Conservation (phyloP, 106 monocot species). For the Agapanthus africanus region DNA sequence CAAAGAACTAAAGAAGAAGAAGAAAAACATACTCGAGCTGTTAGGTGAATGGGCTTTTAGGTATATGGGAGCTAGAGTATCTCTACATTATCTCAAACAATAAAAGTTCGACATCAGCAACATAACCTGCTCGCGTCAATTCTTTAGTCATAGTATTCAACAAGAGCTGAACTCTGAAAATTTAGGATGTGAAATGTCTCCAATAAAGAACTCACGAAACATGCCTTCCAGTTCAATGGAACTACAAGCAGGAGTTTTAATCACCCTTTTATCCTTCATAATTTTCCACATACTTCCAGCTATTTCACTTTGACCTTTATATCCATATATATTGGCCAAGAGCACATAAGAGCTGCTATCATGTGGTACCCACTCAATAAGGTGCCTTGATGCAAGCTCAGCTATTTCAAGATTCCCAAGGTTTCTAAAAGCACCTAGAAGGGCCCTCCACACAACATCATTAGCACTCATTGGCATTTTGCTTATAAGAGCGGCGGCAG, state of each 20-base stretch:
- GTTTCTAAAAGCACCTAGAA: slow-evolving; percentile 45
- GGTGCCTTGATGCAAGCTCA: slow-evolving; percentile 32
- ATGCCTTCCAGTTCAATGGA: slow-evolving; percentile 36
- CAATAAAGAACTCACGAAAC: slow-evolving; percentile 30
- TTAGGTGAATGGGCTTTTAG: not conserved
- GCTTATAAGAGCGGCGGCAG: slow-evolving; percentile 23
- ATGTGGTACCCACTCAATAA: slow-evolving; percentile 31
- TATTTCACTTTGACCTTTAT: slow-evolving; percentile 25
- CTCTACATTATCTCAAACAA: not conserved
- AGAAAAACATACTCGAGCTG: not conserved
- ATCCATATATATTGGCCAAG: slow-evolving; percentile 44
- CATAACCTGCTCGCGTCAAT: slow-evolving; percentile 13
- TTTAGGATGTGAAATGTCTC: slow-evolving; percentile 32
- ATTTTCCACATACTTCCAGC: slow-evolving; percentile 37
- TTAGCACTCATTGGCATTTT: slow-evolving; percentile 43
- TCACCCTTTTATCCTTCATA: slow-evolving; percentile 41
- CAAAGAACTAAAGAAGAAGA: slow-evolving; percentile 1
- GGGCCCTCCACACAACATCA: slow-evolving; percentile 55
- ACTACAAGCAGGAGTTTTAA: slow-evolving; percentile 45
- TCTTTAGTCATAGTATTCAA: slow-evolving; percentile 20
- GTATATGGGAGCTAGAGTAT: not conserved
- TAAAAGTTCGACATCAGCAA: not conserved
- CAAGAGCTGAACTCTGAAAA: slow-evolving; percentile 16
- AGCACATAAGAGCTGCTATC: slow-evolving; percentile 56
- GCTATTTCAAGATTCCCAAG: slow-evolving; percentile 41